Conservation (phyloP, 2,329 filamentous ascomycete genomes). For the Hymenoscyphus infarciens region DNA sequence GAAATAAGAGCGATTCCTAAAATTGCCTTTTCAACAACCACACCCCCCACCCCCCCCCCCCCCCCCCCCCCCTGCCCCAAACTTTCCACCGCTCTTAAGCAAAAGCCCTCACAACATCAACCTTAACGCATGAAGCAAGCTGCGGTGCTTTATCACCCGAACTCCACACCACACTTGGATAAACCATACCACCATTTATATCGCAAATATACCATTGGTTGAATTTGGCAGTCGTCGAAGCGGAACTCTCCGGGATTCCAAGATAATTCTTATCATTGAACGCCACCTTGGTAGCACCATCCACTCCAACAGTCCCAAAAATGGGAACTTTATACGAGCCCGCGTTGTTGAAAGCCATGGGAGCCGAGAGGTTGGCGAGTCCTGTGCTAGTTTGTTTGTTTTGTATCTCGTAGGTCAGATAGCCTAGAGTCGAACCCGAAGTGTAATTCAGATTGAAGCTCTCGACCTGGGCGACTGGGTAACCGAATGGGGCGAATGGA, state of each 20-base stretch:
- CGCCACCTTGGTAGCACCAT: not conserved
- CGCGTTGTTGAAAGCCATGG: not conserved
- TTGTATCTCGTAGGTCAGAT: not conserved
- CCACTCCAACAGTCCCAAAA: not conserved
- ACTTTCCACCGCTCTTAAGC: not conserved
- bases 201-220: not conserved
- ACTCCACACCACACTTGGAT: not conserved
- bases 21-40: too few relatives aligned
- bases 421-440: not conserved
- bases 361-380: not conserved
- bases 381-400: not conserved
- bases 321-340: not conserved
- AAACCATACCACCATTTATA: not conserved
- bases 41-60: too few relatives aligned
- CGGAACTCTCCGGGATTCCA: not conserved
- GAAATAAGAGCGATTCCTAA: too few relatives aligned
- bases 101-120: not conserved
- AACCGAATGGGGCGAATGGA: not conserved
- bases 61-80: too few relatives aligned
- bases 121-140: not conserved
- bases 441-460: slow-evolving; percentile 1
- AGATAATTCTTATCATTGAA: not conserved
- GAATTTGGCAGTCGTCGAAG: not conserved
- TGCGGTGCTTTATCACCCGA: not conserved
- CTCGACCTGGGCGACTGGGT: not conserved